Percentiles rank a stretch among this genome's conserved stretches.
phyloP scores from a whole-genome alignment of 176 grass and related monocot species.

The Aegilops umbellulata region DNA sequence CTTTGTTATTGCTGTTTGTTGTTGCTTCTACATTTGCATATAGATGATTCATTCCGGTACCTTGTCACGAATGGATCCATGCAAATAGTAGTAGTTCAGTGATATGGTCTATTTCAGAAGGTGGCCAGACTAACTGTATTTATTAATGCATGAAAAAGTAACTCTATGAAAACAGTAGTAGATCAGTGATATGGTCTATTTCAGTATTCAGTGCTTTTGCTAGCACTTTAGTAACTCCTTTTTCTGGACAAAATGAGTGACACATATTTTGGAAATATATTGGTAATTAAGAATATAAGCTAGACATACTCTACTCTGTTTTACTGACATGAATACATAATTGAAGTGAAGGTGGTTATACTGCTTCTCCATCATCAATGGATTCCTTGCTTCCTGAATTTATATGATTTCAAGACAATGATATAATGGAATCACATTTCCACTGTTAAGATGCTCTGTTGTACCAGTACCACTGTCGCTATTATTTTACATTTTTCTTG shows the following conservation, averaged over 20 bases:
- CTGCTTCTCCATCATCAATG: neutral
- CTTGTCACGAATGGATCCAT: neutral
- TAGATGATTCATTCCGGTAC: neutral
- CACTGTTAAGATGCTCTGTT: neutral
- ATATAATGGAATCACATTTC: neutral
- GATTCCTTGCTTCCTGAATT: neutral
- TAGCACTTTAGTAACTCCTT: neutral
- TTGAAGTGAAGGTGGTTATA: neutral
- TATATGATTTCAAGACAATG: neutral
- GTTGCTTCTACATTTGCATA: neutral
- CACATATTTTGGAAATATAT: neutral
- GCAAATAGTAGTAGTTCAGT: neutral
- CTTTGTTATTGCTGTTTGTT: neutral
- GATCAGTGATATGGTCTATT: neutral
- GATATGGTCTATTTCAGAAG: constrained; percentile 4
- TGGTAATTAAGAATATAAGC: neutral
- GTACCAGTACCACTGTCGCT: neutral
- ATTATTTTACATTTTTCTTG: neutral
- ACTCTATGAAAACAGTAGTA: neutral
- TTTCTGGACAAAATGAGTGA: neutral
- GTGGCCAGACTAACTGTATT: neutral
- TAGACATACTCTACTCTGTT: neutral
- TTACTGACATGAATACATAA: neutral
- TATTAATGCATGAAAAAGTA: neutral
- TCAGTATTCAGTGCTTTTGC: neutral